Base-by-base conservation (phyloP, 768 basidiomycete species). In the Mycena haematopus region DNA sequence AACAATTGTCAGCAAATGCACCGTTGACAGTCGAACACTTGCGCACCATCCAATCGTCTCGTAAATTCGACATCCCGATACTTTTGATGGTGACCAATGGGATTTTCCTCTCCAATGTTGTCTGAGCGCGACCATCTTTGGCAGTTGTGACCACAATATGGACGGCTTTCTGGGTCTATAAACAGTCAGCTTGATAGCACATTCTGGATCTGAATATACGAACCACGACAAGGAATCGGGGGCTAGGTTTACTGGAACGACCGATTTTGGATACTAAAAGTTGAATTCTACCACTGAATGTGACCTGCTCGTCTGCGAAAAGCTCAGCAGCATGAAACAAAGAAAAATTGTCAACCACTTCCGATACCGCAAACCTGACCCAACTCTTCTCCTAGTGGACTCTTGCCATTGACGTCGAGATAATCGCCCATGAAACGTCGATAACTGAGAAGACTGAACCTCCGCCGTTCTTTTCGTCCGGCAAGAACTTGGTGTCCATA, bases 391-490 rank as follows among this genome's bases (percentile, higher is more conserved):
- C 95, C 95, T 5, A 95, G 77, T 0, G 93, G 72, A 70, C 84
- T 88, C 74, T 89, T 86, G 6, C 91, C 92, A 58, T 93, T 96
- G 36, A 98, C 77, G 70, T 94, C 91, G 22, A 99, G 85, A 76
- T 99, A 99, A 75, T 99, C 97, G 8, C 97, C 97, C 85, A 91
- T 86, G 75, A 96, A 99, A 62, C 95, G 87, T 38, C 97, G 86
- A 79, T 95, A 96, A 57, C 96, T 93, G 65, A 99, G 83, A 62
- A 99, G 78, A 84, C 93, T 95, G 77, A 92, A 98, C 50, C 97
- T 82, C 58, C 97, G 81, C 44, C 97, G 84, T 78, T 99, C 97
- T 78, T 99, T 99, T 65, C 96, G 82, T 6, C 91, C 87, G 4
- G 89, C 96, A 5, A 99, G 84, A 19, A 99, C 80, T 71, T 96